These are phyloP conservation scores for Suhomyces kilbournensis DNA, from an alignment of 805 yeast species.

Conservation along the genomic window DNA sequence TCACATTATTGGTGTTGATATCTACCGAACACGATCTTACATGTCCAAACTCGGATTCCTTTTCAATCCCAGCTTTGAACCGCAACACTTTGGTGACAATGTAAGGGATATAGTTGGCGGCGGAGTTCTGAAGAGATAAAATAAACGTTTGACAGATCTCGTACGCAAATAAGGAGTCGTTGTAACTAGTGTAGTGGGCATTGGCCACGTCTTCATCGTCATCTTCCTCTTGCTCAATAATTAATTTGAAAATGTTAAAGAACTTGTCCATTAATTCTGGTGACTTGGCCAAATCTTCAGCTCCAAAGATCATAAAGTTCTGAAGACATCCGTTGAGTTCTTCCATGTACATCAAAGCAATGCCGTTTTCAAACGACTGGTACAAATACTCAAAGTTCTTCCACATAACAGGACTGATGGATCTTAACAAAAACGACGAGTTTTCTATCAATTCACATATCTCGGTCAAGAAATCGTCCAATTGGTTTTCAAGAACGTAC, in stretches of 20 bases:
- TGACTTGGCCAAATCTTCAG: conserved; percentile 37
- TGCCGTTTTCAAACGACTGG: conserved; percentile 33
- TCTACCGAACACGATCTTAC: conserved; percentile 36
- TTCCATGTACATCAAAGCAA: conserved; percentile 66
- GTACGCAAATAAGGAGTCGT: conserved; percentile 57
- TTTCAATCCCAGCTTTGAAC: conserved; percentile 25
- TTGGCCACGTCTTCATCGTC: conserved; percentile 2
- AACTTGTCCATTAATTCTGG: conserved; percentile 48
- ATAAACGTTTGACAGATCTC: conserved; percentile 65
- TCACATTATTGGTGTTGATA: conserved; percentile 55
- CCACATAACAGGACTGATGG: conserved; percentile 71
- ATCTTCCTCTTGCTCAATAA: conserved; percentile 46
- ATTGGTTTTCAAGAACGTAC: conserved; percentile 59
- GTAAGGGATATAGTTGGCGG: conserved; percentile 44
- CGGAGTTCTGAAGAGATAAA: conserved; percentile 50
- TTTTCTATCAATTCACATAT: conserved; percentile 65
- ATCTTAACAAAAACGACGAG: conserved; percentile 35
- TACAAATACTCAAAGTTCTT: conserved; percentile 52
- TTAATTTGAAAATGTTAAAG: conserved; percentile 46
- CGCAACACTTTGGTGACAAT: conserved; percentile 45
- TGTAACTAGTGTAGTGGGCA: conserved; percentile 35
- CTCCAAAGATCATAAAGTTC: conserved; percentile 61
- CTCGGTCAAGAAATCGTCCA: conserved; percentile 75
- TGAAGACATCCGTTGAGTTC: conserved; percentile 73
- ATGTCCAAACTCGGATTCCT: conserved; percentile 24